Evolutionary conservation across 2,329 filamentous ascomycete genomes (phyloP), one percentile per base, ranked within the genome.

Genomic region (Parastagonospora avenae): DNA sequence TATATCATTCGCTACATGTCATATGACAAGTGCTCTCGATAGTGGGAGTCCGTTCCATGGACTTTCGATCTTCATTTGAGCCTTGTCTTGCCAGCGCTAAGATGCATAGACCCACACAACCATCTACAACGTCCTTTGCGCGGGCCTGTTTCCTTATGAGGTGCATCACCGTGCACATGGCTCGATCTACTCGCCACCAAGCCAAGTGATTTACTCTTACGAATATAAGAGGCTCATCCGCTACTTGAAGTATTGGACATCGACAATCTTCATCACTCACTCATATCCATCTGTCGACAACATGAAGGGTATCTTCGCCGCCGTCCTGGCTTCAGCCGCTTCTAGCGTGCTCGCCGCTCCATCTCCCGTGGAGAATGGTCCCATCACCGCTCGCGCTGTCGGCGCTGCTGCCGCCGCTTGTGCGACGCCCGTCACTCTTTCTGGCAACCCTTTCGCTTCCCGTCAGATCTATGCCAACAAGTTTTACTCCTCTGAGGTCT

Each of bases 401-500:
- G 16, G 67, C 41, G 62, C 63, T 39, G 63, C 63, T 44, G 59
- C 60, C 9, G 59, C 62, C 46, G 64, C 64, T 44, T 73, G 71
- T 57, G 61, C 71, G 30, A 71, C 68, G 52, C 57, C 70, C 14
- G 71, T 74, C 46, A 72, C 67, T 43, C 67, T 74, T 43, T 62
- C 78, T 11, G 85, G 84, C 28, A 84, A 84, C 63, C 79, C 80
- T 2, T 83, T 83, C 56, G 67, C 71, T 15, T 77, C 76, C 30
- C 77, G 79, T 56, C 74, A 79, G 50, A 73, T 81, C 50, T 81
- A 81, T 55, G 77, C 76, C 47, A 82, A 83, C 64, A 75, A 78
- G 14, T 81, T 79, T 63, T 83, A 83, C 68, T 74, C 79, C 16
- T 79, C 79, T 6, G 80, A 83, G 63, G 78, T 83, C 49, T 76